Evolutionary conservation across 2,329 filamentous ascomycete species (phyloP), one percentile per base, ranked within the genome.

Genomic region (Cordyceps militaris): DNA sequence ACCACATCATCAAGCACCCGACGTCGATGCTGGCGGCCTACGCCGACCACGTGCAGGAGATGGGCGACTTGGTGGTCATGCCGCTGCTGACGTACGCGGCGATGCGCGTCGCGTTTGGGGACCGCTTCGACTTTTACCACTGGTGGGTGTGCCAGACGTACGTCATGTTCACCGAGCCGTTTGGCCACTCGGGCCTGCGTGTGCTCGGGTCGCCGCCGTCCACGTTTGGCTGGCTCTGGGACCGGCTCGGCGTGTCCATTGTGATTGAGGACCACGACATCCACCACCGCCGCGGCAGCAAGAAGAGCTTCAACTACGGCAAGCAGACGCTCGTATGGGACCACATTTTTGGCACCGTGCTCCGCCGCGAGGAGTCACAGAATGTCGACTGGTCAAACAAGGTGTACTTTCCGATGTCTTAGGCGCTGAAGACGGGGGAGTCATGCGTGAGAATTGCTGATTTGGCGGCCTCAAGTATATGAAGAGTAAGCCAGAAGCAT

Each of bases 71-170:
- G n/a, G 67, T 67, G 8, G 69, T 68, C 21, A 69, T 76, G 9
- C 74, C 74, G 0, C 59, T 75, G 19, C 61, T 74, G 50, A 68
- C 74, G 3, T 76, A 68, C 58, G 62, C 64, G 38, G 69, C 65
- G 1, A 53, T 76, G 51, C 74, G 13, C 28, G 70, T 66, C 49
- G 38, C 53, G 4, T 7, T 66, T 42, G 72, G 73, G 0, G 40
- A 75, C 5, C 73, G 72, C 0, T 71, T 77, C 69, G 73, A 72
- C 4, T 77, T 77, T 61, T 76, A 76, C 48, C 73, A 75, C 40
- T 75, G 71, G 73, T 77, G 74, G 74, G 60, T 77, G 16, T 76
- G 74, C 61, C 70, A 75, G 52, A 65, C 71, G 57, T 77, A 74
- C 50, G 66, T 77, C 24, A 65, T 73, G 6, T 76, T 69, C 62